Evolutionary conservation across 768 basidiomycete species (phyloP).

Genomic region (Hypsizygus marmoreus): DNA sequence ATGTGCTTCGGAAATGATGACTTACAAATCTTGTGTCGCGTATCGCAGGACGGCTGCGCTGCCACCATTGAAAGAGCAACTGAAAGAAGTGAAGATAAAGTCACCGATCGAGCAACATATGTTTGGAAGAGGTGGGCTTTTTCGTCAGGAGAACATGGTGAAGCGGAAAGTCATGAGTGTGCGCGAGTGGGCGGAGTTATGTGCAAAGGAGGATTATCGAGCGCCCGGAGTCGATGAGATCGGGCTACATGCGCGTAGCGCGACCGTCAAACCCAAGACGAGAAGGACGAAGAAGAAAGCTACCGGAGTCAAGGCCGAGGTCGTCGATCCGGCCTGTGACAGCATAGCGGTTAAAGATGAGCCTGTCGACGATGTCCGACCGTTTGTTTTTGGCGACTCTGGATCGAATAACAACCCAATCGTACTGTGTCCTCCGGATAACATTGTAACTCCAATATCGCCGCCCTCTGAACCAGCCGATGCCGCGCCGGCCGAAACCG

Average conservation of each 20-base stretch:
- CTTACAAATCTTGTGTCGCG: constrained; percentile 23
- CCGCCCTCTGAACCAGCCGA: constrained; percentile 24
- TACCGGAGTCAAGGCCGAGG: too few species aligned
- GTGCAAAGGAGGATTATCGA: constrained; percentile 67
- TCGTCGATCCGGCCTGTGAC: constrained; percentile 40
- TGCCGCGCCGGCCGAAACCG: constrained; percentile 12
- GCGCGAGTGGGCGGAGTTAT: constrained; percentile 85
- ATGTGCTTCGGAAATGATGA: constrained; percentile 20
- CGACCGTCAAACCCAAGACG: constrained; percentile 32
- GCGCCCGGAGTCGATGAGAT: constrained; percentile 75
- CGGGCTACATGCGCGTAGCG: constrained; percentile 49
- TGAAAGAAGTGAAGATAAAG: constrained; percentile 76
- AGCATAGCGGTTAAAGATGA: constrained; percentile 50
- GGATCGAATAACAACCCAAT: constrained; percentile 21
- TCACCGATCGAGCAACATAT: constrained; percentile 94
- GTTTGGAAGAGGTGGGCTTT: constrained; percentile 83
- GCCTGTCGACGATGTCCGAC: constrained; percentile 36
- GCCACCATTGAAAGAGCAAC: constrained; percentile 70
- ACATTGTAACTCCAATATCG: constrained; percentile 33
- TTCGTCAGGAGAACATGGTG: constrained; percentile 89
- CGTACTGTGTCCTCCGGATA: constrained; percentile 44
- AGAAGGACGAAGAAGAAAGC: constrained; percentile 49
- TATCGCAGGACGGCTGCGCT: constrained; percentile 63
- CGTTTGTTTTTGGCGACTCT: constrained; percentile 21
- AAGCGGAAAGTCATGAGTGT: constrained; percentile 82